These are phyloP conservation scores for Salvia hispanica DNA, from an alignment of 257 asterid species.

Conservation along the genomic window DNA sequence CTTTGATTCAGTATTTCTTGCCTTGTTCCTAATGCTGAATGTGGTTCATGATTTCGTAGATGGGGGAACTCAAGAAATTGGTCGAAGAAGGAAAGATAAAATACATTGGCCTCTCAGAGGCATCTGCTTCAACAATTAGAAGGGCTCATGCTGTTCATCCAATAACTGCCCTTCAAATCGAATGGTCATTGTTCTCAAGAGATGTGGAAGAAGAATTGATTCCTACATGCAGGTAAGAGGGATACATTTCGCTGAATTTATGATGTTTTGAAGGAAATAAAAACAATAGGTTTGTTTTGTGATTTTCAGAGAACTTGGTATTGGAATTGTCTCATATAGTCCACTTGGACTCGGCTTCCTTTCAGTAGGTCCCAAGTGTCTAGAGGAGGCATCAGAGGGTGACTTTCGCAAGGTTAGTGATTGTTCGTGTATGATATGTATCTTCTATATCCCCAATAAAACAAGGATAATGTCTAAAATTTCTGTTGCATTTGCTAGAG, in stretches of 20 bases:
- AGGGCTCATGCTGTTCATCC: constrained; percentile 80
- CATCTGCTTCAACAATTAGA: constrained; percentile 61
- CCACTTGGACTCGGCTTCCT: constrained; percentile 46
- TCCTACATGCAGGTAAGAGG: constrained; percentile 40
- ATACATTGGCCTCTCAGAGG: constrained; percentile 74
- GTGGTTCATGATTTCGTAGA: constrained; percentile 31
- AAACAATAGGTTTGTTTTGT: neutral
- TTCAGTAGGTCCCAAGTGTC: constrained; percentile 29
- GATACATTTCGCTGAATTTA: no score
- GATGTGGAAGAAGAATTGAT: constrained; percentile 8
- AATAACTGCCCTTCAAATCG: constrained; percentile 61
- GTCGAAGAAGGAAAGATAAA: constrained; percentile 73
- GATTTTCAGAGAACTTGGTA: constrained; percentile 42
- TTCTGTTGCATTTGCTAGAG: constrained; percentile 13
- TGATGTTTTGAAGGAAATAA: no score
- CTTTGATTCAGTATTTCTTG: neutral
- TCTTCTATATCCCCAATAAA: neutral
- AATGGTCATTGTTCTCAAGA: constrained; percentile 22
- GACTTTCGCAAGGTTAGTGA: constrained; percentile 37
- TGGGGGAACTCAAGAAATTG: constrained; percentile 67
- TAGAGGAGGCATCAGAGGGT: constrained; percentile 5
- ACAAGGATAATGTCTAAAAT: neutral
- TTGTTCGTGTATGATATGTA: neutral
- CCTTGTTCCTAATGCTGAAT: neutral
- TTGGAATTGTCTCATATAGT: constrained; percentile 43